These are phyloP conservation scores for Hypomyces rosellus DNA, from an alignment of 2,329 filamentous ascomycete genomes.

Conservation along the genomic window DNA sequence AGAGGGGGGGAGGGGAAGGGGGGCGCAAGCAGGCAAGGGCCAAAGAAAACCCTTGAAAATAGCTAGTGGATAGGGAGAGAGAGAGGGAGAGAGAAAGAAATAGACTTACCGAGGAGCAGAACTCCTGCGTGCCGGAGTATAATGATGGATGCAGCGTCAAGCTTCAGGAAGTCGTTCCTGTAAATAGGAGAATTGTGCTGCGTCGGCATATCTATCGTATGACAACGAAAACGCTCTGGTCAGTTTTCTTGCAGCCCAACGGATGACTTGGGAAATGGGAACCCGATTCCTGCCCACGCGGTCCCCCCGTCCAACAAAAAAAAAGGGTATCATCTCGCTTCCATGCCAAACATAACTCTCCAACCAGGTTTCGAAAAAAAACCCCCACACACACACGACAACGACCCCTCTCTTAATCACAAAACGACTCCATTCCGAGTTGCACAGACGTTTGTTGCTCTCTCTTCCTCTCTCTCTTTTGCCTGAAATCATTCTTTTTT, in stretches of 20 bases:
- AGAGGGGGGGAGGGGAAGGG: too few relatives aligned
- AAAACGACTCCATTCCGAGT: not conserved
- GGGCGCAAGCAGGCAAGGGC: too few relatives aligned
- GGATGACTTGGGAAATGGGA: too few relatives aligned
- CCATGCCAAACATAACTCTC: too few relatives aligned
- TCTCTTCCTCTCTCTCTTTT: not conserved
- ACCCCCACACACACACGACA: not conserved
- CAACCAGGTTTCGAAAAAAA: not conserved
- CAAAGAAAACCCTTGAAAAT: not conserved
- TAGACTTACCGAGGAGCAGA: slow-evolving; percentile 40
- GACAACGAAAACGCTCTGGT: not conserved
- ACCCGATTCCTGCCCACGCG: too few relatives aligned
- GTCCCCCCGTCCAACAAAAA: too few relatives aligned
- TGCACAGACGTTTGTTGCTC: not conserved
- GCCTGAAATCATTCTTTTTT: not conserved
- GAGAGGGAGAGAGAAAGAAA: too few relatives aligned
- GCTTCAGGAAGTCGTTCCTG: slow-evolving; percentile 32
- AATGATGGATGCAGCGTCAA: slow-evolving; percentile 48
- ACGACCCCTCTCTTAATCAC: not conserved
- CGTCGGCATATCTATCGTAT: slow-evolving; percentile 47
- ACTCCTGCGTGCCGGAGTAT: slow-evolving; percentile 49
- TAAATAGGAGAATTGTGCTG: slow-evolving; percentile 51
- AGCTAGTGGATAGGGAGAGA: not conserved
- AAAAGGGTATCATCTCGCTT: too few relatives aligned
- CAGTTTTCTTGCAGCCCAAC: not conserved